Conservation (phyloP, 2,329 filamentous ascomycete genomes). For the Botrytis squamosa region DNA sequence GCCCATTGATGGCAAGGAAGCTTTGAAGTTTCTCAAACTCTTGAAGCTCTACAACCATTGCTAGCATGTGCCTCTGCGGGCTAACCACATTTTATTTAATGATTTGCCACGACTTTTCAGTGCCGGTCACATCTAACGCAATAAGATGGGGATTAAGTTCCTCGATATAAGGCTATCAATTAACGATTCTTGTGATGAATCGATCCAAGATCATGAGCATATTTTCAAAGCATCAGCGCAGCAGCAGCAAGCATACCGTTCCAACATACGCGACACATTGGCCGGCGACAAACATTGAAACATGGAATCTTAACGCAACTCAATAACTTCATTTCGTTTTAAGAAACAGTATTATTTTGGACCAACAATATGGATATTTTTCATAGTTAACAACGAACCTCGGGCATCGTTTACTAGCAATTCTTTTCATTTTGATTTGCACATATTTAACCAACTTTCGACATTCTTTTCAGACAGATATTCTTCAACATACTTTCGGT, state of each 20-base stretch:
- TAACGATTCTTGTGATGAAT: neutral
- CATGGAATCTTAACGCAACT: neutral
- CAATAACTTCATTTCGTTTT: neutral
- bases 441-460: constrained; percentile 2
- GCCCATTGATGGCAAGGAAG: constrained; percentile 27
- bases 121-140: neutral
- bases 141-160: neutral
- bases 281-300: neutral
- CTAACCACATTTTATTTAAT: neutral
- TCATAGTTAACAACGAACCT: neutral
- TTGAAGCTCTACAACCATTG: neutral
- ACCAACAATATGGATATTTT: neutral
- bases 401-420: neutral
- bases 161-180: neutral
- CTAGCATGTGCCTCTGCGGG: neutral
- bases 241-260: neutral
- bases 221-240: neutral
- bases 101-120: neutral
- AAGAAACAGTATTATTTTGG: neutral
- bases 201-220: neutral
- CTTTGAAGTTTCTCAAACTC: constrained; percentile 29
- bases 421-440: neutral
- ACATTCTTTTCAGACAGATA: neutral
- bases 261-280: neutral
- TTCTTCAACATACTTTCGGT: neutral